These are phyloP conservation scores for Sphagnum magellanicum DNA, from an alignment of 228 moss, liverwort and hornwort species.

Conservation along the genomic window DNA sequence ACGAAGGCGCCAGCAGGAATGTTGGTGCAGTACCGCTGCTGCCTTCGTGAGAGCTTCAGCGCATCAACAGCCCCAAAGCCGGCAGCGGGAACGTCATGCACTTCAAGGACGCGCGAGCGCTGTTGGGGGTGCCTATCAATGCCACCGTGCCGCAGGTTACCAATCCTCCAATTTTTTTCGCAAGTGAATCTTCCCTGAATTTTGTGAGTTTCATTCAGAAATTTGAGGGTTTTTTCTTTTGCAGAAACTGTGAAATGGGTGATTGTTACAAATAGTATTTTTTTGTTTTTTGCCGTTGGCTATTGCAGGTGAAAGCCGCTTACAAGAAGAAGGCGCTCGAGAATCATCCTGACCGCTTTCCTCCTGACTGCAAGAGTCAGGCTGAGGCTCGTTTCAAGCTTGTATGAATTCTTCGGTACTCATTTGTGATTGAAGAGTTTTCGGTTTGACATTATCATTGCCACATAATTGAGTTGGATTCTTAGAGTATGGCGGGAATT, in stretches of 20 bases:
- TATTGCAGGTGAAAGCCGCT: slow-evolving; percentile 26
- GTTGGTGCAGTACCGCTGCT: no score
- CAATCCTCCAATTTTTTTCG: background rate
- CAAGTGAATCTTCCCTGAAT: no score
- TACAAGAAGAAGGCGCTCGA: slow-evolving; percentile 51
- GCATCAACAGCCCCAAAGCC: no score
- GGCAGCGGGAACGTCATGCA: slow-evolving; percentile 19
- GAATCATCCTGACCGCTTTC: slow-evolving; percentile 46
- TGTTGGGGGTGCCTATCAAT: slow-evolving; percentile 35
- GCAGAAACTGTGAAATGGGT: no score
- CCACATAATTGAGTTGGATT: background rate
- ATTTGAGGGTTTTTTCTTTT: no score
- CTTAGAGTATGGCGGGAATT: no score
- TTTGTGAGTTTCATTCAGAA: no score
- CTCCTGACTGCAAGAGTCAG: slow-evolving; percentile 27
- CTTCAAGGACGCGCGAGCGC: slow-evolving; percentile 35
- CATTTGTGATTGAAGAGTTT: background rate
- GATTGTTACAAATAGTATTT: no score
- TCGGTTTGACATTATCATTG: background rate
- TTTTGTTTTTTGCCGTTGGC: no score
- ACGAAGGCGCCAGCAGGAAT: no score
- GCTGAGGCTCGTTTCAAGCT: slow-evolving; percentile 56
- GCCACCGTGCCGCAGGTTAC: slow-evolving; percentile 38
- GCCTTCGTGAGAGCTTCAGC: no score
- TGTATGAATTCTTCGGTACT: slow-evolving; percentile 5